These are phyloP conservation scores for Choanephora cucurbitarum DNA, from an alignment of 371 early-diverging fungal species.

Conservation along the genomic window DNA sequence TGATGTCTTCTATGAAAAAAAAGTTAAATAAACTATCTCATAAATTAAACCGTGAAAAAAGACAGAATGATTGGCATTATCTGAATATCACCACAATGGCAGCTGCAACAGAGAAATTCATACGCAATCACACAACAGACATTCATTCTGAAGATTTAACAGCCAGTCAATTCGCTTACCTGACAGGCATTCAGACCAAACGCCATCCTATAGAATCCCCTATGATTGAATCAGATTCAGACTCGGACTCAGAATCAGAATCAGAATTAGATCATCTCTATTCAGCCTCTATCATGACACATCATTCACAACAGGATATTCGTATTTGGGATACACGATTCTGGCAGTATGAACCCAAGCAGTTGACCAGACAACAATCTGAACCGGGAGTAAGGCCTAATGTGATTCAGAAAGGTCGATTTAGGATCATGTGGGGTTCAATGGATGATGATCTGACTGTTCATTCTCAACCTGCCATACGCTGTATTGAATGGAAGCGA, in stretches of 20 bases:
- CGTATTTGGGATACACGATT: conserved; percentile 33
- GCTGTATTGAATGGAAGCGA: conserved; percentile 32
- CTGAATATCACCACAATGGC: conserved; percentile 26
- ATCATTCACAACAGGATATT: neutral
- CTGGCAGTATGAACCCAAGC: no score
- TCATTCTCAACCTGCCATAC: conserved; percentile 2
- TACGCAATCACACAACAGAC: conserved; percentile 4
- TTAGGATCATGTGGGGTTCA: conserved; percentile 40
- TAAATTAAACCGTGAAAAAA: conserved; percentile 14
- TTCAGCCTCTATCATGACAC: conserved; percentile 1
- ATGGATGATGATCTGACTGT: conserved; percentile 11
- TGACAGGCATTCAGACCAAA: conserved; percentile 28
- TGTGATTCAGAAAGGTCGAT: conserved; percentile 43
- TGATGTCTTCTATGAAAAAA: conserved; percentile 19
- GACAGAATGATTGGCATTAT: conserved; percentile 18
- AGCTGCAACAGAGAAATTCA: conserved; percentile 31
- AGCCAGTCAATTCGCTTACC: conserved; percentile 26
- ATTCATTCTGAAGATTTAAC: conserved; percentile 30
- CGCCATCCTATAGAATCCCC: conserved; percentile 6
- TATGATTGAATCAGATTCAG: neutral
- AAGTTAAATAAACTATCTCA: conserved; percentile 14
- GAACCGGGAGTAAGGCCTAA: conserved; percentile 11
- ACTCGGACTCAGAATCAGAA: neutral
- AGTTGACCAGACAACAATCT: no score
- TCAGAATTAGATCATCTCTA: conserved; percentile 6